phyloP scores from a whole-genome alignment of 768 basidiomycete species.

The Chiua virens region DNA sequence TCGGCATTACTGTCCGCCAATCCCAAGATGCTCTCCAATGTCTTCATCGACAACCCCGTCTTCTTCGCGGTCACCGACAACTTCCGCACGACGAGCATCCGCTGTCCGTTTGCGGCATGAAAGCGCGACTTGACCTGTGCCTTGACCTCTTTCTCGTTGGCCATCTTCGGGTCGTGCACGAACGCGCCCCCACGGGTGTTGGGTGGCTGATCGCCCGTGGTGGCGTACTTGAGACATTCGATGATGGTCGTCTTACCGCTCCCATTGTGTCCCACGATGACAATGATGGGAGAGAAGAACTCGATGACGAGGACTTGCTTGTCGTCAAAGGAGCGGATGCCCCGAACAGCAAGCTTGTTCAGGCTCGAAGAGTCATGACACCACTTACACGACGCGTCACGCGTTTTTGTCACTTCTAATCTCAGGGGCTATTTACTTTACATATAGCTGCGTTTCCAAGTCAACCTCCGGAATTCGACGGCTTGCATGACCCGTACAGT shows the following conservation, averaged over 20 bases:
- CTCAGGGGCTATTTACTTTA: not conserved
- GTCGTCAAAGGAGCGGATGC: conserved; percentile 96
- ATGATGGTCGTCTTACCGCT: conserved; percentile 99
- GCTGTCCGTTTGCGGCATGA: conserved; percentile 80
- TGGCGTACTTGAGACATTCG: conserved; percentile 98
- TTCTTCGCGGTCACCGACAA: conserved; percentile 94
- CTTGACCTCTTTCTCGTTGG: conserved; percentile 98
- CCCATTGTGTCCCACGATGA: conserved; percentile 98
- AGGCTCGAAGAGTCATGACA: conserved; percentile 45
- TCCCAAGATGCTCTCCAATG: conserved; percentile 86
- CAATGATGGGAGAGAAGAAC: conserved; percentile 96
- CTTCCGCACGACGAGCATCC: conserved; percentile 90
- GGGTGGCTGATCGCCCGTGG: conserved; percentile 96
- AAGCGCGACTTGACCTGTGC: conserved; percentile 97
- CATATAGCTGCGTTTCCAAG: too few species aligned
- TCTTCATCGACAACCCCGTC: conserved; percentile 94
- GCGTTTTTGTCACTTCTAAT: not conserved
- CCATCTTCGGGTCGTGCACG: conserved; percentile 98
- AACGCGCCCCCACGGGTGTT: conserved; percentile 99
- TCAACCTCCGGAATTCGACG: too few species aligned
- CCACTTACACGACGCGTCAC: conserved; percentile 1
- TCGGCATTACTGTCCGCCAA: conserved; percentile 65
- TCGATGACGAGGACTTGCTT: conserved; percentile 91
- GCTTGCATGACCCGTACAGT: too few species aligned
- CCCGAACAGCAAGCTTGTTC: conserved; percentile 91